Conservation (phyloP, 768 basidiomycete genomes). For the Pisolithus albus region DNA sequence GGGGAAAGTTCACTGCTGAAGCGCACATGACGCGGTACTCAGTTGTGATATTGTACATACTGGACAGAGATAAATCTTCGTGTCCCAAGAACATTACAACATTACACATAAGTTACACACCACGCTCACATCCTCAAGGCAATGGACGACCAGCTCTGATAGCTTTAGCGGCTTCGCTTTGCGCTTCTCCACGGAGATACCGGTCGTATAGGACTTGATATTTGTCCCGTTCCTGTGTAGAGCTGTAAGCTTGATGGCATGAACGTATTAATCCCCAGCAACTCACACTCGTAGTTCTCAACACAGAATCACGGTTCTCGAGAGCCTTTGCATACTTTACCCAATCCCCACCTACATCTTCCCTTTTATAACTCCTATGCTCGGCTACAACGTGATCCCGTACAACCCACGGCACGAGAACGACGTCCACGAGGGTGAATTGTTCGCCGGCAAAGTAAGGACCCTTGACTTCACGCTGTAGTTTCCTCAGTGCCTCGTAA, state of each 20-base stretch:
- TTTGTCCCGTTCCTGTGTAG: slow-evolving; percentile 33
- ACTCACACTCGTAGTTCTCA: slow-evolving; percentile 38
- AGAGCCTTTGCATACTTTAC: slow-evolving; percentile 37
- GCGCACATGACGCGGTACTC: no score
- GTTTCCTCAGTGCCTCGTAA: slow-evolving; percentile 31
- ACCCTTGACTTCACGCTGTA: slow-evolving; percentile 34
- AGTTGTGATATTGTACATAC: background rate
- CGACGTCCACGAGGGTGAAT: slow-evolving; percentile 48
- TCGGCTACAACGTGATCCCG: slow-evolving; percentile 44
- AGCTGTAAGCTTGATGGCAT: background rate
- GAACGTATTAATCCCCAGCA: background rate
- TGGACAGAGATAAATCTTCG: background rate
- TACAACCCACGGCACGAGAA: slow-evolving; percentile 49
- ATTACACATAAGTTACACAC: background rate
- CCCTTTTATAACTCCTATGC: slow-evolving; percentile 41
- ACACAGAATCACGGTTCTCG: slow-evolving; percentile 39
- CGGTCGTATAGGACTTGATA: slow-evolving; percentile 44
- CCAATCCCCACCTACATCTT: slow-evolving; percentile 39
- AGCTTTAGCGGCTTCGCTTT: slow-evolving; percentile 48
- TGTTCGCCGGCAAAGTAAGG: slow-evolving; percentile 53
- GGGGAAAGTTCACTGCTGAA: no score
- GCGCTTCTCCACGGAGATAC: slow-evolving; percentile 51
- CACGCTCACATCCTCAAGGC: slow-evolving; percentile 16
- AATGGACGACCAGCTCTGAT: slow-evolving; percentile 38
- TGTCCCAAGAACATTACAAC: no score